Evolutionary conservation across 1,139 yeast genomes (phyloP).

Genomic region (Protomyces lactucae-debilis): DNA sequence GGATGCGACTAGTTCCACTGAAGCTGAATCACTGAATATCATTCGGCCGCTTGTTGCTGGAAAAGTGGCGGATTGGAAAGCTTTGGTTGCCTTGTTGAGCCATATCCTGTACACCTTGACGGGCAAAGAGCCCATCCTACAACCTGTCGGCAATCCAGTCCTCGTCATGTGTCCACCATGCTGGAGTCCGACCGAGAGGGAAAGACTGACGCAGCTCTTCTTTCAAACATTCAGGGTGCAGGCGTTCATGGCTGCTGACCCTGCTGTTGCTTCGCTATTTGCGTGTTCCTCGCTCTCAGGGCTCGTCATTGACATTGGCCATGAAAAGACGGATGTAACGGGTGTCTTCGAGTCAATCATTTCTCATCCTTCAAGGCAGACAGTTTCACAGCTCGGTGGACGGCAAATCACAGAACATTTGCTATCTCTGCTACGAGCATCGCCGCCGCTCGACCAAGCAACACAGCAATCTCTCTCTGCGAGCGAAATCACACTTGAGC

Average conservation of each 20-base stretch:
- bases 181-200: constrained; percentile 28
- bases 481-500: constrained; percentile 38
- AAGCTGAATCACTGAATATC: neutral
- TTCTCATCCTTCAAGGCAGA: neutral
- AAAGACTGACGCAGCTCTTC: constrained; percentile 40
- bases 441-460: constrained; percentile 25
- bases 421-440: constrained; percentile 45
- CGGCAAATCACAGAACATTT: constrained; percentile 54
- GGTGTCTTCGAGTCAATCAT: constrained; percentile 7
- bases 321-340: constrained; percentile 47
- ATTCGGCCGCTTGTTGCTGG: constrained; percentile 28
- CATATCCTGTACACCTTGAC: constrained; percentile 18
- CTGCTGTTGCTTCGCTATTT: constrained; percentile 65
- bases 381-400: constrained; percentile 50
- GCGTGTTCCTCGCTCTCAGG: constrained; percentile 63
- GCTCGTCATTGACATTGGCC: constrained; percentile 76
- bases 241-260: constrained; percentile 66
- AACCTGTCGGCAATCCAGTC: constrained; percentile 27
- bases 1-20: neutral
- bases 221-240: constrained; percentile 70
- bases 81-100: constrained; percentile 35
- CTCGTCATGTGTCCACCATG: constrained; percentile 28
- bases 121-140: constrained; percentile 1
- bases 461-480: constrained; percentile 52
- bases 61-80: constrained; percentile 27